A percentile compares a stretch with the other conserved stretches of the same genome.
Evolutionary conservation across 305 asterid genomes (phyloP).

Genomic region (Fraxinus paxiana): DNA sequence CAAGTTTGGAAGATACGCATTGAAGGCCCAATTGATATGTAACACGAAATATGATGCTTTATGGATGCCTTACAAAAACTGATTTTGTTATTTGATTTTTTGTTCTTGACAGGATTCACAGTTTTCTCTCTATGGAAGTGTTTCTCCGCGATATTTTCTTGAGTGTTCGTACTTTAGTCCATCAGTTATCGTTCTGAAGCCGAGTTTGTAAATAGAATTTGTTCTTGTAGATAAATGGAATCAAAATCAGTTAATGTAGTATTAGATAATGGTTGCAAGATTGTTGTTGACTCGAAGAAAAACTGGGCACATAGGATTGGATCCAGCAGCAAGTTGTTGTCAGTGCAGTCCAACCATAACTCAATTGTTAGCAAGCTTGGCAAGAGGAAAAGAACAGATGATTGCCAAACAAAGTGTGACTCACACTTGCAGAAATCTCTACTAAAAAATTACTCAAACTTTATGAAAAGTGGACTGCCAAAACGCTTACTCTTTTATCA

Average conservation of each 20-base stretch:
- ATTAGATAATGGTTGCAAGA: slow-evolving; percentile 25
- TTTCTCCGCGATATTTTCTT: slow-evolving; percentile 24
- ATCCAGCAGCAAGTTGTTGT: slow-evolving; percentile 6
- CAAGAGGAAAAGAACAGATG: slow-evolving; percentile 29
- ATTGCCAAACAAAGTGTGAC: slow-evolving; percentile 13
- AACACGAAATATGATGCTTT: neutral
- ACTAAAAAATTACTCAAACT: slow-evolving; percentile 32
- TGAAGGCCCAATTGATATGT: neutral
- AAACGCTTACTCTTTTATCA: slow-evolving; percentile 30
- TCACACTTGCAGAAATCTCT: slow-evolving; percentile 10
- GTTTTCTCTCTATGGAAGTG: slow-evolving; percentile 19
- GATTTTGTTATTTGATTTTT: slow-evolving; percentile 9
- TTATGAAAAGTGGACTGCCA: slow-evolving; percentile 33
- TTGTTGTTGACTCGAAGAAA: slow-evolving; percentile 18
- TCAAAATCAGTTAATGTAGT: slow-evolving; percentile 16
- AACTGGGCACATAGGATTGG: slow-evolving; percentile 13
- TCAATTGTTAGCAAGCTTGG: slow-evolving; percentile 19
- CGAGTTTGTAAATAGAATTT: slow-evolving; percentile 24
- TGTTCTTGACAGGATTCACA: slow-evolving; percentile 17
- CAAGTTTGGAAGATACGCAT: neutral
- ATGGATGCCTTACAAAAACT: neutral
- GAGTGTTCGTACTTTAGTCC: slow-evolving; percentile 21
- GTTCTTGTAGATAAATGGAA: slow-evolving; percentile 31
- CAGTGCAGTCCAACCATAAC: slow-evolving; percentile 7
- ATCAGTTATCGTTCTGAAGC: slow-evolving; percentile 8